A percentile compares a stretch with the other conserved stretches of the same genome.
phyloP scores from a whole-genome alignment of 306 rosid genomes.

The Cicer arietinum region DNA sequence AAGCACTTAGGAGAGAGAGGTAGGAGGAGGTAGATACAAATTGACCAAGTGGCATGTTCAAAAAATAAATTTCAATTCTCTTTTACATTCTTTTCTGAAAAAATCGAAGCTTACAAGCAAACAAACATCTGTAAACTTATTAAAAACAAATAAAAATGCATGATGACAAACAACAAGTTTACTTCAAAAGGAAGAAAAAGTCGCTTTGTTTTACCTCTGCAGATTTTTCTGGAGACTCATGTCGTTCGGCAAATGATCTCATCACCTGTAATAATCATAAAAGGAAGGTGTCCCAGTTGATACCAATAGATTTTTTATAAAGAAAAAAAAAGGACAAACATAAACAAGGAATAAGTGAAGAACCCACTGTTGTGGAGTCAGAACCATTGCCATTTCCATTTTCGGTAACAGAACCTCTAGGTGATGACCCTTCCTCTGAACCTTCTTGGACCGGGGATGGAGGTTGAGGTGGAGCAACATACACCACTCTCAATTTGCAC shows the following conservation, averaged over 20 bases:
- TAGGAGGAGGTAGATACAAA: background rate
- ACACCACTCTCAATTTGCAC: constrained; percentile 86
- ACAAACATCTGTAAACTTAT: constrained; percentile 14
- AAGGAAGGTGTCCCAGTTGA: constrained; percentile 38
- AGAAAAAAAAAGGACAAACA: background rate
- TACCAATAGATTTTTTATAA: background rate
- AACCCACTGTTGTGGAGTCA: constrained; percentile 64
- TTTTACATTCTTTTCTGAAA: constrained; percentile 5
- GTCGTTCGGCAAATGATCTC: constrained; percentile 59
- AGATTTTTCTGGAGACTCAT: constrained; percentile 65
- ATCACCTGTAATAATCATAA: constrained; percentile 60
- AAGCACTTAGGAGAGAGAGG: background rate
- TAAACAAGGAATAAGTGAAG: constrained; percentile 33
- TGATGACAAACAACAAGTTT: constrained; percentile 33
- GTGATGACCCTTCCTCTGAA: constrained; percentile 92
- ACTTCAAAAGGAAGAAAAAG: background rate
- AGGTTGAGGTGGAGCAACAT: constrained; percentile 81
- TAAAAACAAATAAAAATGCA: constrained; percentile 24
- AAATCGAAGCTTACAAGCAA: constrained; percentile 24
- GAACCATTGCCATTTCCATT: constrained; percentile 65
- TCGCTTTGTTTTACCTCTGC: constrained; percentile 60
- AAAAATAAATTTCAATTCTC: constrained; percentile 32
- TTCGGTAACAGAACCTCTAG: constrained; percentile 75
- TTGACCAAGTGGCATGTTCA: constrained; percentile 1
- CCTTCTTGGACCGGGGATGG: constrained; percentile 93